Conservation (phyloP, 768 basidiomycete species). For the Coprinopsis strossmayeri region DNA sequence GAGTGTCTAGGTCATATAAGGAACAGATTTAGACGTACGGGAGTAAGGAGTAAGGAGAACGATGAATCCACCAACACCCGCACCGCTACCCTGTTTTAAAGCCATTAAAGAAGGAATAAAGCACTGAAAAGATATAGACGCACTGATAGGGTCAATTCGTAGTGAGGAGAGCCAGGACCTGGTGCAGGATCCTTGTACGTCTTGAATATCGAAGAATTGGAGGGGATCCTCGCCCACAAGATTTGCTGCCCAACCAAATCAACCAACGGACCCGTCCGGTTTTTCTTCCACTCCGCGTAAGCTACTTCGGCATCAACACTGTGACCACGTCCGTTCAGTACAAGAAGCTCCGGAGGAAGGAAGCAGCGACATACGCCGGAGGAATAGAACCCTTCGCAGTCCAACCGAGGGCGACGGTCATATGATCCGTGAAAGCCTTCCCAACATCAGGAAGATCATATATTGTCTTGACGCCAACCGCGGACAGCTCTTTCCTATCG, state of each 20-base stretch:
- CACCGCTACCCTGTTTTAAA: conserved; percentile 10
- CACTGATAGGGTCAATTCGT: conserved; percentile 10
- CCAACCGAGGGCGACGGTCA: not conserved
- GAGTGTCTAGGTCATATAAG: not conserved
- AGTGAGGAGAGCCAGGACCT: conserved; percentile 13
- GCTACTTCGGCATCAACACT: conserved; percentile 11
- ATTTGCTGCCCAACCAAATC: conserved; percentile 17
- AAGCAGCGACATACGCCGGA: not conserved
- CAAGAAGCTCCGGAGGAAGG: not conserved
- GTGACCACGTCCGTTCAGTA: not conserved
- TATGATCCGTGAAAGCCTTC: conserved; percentile 18
- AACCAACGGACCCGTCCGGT: conserved; percentile 18
- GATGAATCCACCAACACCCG: conserved; percentile 16
- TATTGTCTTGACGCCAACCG: conserved; percentile 16
- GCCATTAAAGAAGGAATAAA: conserved; percentile 3
- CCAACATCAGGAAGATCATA: conserved; percentile 24
- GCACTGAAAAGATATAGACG: not conserved
- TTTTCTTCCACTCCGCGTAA: conserved; percentile 16
- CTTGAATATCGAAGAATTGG: conserved; percentile 7
- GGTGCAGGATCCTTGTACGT: conserved; percentile 8
- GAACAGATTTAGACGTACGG: conserved; percentile 10
- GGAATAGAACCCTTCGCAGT: not conserved
- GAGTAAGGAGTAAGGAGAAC: conserved; percentile 22
- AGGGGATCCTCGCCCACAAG: conserved; percentile 10
- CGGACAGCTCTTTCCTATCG: conserved; percentile 9